Base-by-base conservation (phyloP, 2,329 filamentous ascomycete genomes). In the Neodidymelliopsis sp. region DNA sequence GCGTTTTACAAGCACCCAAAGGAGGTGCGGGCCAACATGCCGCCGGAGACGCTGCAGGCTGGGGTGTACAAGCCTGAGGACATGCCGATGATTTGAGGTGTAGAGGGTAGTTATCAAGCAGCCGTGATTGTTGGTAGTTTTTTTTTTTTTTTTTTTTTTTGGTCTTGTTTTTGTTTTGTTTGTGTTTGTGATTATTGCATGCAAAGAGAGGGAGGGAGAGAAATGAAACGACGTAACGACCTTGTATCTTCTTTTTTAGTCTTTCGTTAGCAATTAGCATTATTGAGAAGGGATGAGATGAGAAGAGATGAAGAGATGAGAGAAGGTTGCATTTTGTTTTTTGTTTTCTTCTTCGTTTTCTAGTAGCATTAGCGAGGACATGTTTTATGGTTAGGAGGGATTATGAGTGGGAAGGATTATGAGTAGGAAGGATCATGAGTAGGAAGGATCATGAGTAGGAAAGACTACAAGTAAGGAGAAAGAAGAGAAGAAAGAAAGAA, bases 21-120 rank as follows among this genome's bases (percentile, higher is more conserved):
- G 57, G 77, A 79, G 57, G 62, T 80, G 13, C 64, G 77, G 16
- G 78, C 77, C 30, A 80, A 80, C 34, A 78, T 80, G 76, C 77
- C 78, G 8, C 76, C 77, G 0, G 70, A 74, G 13, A 72, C 69
- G 8, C 47, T 79, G 9, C 77, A 79, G 56, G 62, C 71, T 15
- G 77, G 77, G 10, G 77, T 77, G 1, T 72, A 70, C 31, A 57
- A 65, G 40, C 59, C 57, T 6, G 63, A 63, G 36, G 62, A 67
- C 29, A 65, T 69, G 3, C 67, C 69, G 4, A 73, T 73, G 70
- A 71, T 74, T 47, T 73, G 63, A 51, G 40, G 2, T 8, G 30
- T n/a, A n/a, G n/a, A n/a, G n/a, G n/a, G n/a, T n/a, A n/a, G n/a
- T n/a, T n/a, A n/a, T n/a, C n/a, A n/a, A n/a, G n/a, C n/a, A n/a